A percentile compares a stretch with the other conserved stretches of the same genome.
Conservation (phyloP, 2,329 filamentous ascomycete species). For the Fusarium drepaniforme region DNA sequence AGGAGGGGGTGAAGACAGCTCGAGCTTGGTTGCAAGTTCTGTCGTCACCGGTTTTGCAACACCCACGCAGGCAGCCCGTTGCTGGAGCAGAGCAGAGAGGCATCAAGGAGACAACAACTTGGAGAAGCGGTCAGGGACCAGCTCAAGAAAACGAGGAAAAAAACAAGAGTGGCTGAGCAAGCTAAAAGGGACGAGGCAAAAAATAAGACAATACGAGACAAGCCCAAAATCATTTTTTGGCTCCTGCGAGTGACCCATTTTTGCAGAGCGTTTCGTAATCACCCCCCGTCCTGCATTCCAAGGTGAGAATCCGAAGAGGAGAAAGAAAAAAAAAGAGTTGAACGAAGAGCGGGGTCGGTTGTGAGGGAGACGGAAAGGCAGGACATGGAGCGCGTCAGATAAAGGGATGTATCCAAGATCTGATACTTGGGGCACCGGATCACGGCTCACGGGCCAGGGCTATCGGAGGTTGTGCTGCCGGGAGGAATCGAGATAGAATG, state of each 20-base stretch:
- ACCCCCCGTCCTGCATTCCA: conserved; percentile 22
- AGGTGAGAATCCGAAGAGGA: background rate
- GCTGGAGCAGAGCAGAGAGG: conserved; percentile 2
- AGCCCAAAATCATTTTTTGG: conserved; percentile 6
- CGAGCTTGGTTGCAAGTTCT: conserved; percentile 23
- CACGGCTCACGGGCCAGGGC: background rate
- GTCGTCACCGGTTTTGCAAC: conserved; percentile 33
- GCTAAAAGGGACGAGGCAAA: background rate
- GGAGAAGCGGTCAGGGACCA: conserved; percentile 20
- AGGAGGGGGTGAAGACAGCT: conserved; percentile 33
- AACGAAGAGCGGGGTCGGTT: conserved; percentile 14
- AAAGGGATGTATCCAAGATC: conserved; percentile 14
- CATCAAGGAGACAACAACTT: background rate
- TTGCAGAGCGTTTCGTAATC: conserved; percentile 12
- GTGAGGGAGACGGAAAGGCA: background rate
- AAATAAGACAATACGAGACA: conserved; percentile 17
- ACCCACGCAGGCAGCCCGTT: background rate
- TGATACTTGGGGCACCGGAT: conserved; percentile 19
- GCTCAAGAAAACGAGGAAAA: background rate
- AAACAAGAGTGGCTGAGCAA: conserved; percentile 7
- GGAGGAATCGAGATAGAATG: background rate
- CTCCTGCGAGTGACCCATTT: background rate
- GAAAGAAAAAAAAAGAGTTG: background rate
- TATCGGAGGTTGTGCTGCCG: background rate
- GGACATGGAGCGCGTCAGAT: conserved; percentile 26